Evolutionary conservation across 371 early-diverging fungal genomes (phyloP).

Genomic region (Ecytonucleospora hepatopenaei): DNA sequence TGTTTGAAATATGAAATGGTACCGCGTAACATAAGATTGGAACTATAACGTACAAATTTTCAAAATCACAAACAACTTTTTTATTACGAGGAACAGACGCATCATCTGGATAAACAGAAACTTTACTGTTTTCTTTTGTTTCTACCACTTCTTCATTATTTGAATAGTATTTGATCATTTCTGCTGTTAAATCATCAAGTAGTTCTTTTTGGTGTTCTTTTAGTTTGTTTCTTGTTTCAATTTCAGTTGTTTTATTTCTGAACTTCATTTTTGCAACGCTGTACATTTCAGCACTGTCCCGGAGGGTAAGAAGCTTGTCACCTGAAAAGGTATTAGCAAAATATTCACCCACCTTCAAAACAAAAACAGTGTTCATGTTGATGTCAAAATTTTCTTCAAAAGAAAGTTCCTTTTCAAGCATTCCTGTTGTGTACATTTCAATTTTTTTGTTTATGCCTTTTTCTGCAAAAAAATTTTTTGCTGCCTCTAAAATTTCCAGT

Average conservation of each 20-base stretch:
- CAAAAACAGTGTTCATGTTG: conserved; percentile 26
- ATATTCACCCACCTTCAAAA: conserved; percentile 9
- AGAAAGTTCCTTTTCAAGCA: conserved; percentile 30
- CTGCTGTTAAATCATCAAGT: conserved; percentile 49
- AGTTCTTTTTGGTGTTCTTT: conserved; percentile 58
- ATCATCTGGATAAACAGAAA: conserved; percentile 49
- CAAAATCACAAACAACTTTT: conserved; percentile 75
- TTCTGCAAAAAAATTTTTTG: conserved; percentile 6
- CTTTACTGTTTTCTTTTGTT: conserved; percentile 22
- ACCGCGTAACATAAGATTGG: conserved; percentile 90
- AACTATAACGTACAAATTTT: conserved; percentile 71
- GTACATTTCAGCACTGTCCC: conserved; percentile 26
- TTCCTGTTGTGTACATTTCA: conserved; percentile 33
- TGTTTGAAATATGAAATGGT: conserved; percentile 88
- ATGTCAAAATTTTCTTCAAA: conserved; percentile 35
- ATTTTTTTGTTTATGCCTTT: conserved; percentile 10
- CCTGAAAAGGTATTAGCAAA: conserved; percentile 42
- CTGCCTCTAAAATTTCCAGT: conserved; percentile 6
- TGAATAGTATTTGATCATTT: neutral
- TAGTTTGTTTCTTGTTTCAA: conserved; percentile 47
- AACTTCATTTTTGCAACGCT: conserved; percentile 35
- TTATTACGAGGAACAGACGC: conserved; percentile 33
- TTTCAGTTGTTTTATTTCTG: conserved; percentile 49
- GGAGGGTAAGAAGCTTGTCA: conserved; percentile 21
- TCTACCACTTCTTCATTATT: conserved; percentile 47